Evolutionary conservation across 1,284 basidiomycete species (phyloP).

Genomic region (Psilocybe mexicana): DNA sequence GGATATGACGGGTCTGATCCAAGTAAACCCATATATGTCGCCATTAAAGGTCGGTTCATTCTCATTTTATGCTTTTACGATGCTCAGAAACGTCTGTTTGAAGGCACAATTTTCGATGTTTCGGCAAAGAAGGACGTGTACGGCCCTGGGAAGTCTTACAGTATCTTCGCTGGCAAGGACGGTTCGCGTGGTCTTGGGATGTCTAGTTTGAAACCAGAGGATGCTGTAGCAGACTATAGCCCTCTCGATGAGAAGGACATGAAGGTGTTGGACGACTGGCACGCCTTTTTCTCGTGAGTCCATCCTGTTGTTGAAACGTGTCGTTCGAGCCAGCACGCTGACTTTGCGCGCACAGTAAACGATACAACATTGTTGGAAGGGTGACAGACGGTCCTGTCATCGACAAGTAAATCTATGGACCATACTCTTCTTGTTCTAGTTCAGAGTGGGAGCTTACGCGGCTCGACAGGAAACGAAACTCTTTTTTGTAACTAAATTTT

Average conservation of each 20-base stretch:
- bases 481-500: neutral
- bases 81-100: neutral
- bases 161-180: slow-evolving; percentile 87
- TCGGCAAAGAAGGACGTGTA: slow-evolving; percentile 80
- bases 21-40: slow-evolving; percentile 78
- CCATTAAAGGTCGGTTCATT: slow-evolving; percentile 75
- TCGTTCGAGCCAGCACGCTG: slow-evolving; percentile 1
- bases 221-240: slow-evolving; percentile 90
- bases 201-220: slow-evolving; percentile 85
- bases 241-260: slow-evolving; percentile 71
- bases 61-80: neutral
- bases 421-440: neutral
- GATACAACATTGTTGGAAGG: slow-evolving; percentile 81
- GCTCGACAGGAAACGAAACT: neutral
- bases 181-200: slow-evolving; percentile 81
- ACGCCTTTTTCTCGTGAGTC: slow-evolving; percentile 61
- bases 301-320: neutral
- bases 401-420: neutral
- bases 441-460: neutral
- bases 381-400: slow-evolving; percentile 26
- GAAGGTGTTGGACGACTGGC: slow-evolving; percentile 92
- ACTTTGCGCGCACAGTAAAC: slow-evolving; percentile 49
- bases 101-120: slow-evolving; percentile 88
- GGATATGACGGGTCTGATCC: slow-evolving; percentile 69
- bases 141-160: slow-evolving; percentile 70